Conservation (phyloP, 208 protist genomes). For the Leptomonas pyrrhocoris region DNA sequence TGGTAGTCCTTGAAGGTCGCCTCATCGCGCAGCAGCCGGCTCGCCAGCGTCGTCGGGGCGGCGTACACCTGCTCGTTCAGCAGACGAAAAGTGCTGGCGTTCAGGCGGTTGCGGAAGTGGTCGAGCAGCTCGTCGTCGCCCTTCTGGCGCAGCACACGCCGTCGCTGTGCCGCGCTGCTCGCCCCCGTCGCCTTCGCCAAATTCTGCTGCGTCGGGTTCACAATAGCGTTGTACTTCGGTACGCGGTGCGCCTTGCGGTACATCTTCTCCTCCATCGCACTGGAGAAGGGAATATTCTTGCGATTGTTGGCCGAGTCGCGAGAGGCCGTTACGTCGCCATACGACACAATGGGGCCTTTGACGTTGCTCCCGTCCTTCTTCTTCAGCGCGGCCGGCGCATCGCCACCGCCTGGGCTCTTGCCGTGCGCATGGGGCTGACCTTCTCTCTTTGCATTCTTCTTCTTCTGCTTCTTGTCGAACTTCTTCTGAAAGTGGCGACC, state of each 20-base stretch:
- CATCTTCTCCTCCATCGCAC: slow-evolving; percentile 52
- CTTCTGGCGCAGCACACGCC: slow-evolving; percentile 67
- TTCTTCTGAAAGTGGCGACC: slow-evolving; percentile 73
- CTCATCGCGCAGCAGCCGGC: slow-evolving; percentile 78
- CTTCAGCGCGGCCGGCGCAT: not conserved
- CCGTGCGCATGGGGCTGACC: not conserved
- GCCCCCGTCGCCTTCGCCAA: slow-evolving; percentile 45
- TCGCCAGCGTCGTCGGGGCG: slow-evolving; percentile 75
- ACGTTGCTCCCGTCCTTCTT: slow-evolving; percentile 56
- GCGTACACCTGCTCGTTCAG: slow-evolving; percentile 92
- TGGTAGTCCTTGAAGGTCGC: slow-evolving; percentile 92
- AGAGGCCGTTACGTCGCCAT: slow-evolving; percentile 36
- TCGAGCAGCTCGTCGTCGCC: slow-evolving; percentile 80
- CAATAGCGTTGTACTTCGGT: slow-evolving; percentile 46
- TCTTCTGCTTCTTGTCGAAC: slow-evolving; percentile 62
- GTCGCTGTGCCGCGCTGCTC: slow-evolving; percentile 85
- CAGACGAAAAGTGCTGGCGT: slow-evolving; percentile 85
- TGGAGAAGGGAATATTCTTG: slow-evolving; percentile 68
- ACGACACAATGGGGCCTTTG: slow-evolving; percentile 78
- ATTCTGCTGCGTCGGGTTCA: slow-evolving; percentile 34
- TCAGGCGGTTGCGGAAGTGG: slow-evolving; percentile 86
- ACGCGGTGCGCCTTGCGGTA: slow-evolving; percentile 71
- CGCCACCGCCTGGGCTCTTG: not conserved
- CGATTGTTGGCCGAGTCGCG: slow-evolving; percentile 85
- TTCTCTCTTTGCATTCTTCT: slow-evolving; percentile 59